phyloP scores from a whole-genome alignment of 331 rosid species.

The Malus hybrid region DNA sequence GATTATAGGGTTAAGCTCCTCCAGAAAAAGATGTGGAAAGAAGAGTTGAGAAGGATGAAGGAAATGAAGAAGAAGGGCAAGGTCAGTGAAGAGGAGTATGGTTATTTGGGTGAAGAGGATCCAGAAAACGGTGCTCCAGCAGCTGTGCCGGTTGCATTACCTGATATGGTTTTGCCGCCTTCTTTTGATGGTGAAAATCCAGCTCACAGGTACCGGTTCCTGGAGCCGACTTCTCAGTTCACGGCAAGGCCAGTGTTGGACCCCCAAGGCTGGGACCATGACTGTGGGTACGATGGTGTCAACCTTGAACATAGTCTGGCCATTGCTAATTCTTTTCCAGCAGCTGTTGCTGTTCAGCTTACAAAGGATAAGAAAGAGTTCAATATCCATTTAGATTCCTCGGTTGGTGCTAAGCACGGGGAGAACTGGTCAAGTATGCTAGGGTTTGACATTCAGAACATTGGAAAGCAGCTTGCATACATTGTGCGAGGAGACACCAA shows the following conservation, averaged over 20 bases:
- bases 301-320: slow-evolving; percentile 72
- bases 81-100: slow-evolving; percentile 32
- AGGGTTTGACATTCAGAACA: slow-evolving; percentile 91
- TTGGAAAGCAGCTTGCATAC: slow-evolving; percentile 88
- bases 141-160: slow-evolving; percentile 85
- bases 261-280: slow-evolving; percentile 97
- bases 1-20: slow-evolving; percentile 83
- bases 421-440: slow-evolving; percentile 86
- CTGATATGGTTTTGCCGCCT: slow-evolving; percentile 81
- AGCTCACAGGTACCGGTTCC: slow-evolving; percentile 78
- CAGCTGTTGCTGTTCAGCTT: slow-evolving; percentile 69
- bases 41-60: slow-evolving; percentile 82
- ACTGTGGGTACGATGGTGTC: slow-evolving; percentile 95
- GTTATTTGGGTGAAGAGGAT: slow-evolving; percentile 62
- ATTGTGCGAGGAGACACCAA: slow-evolving; percentile 81
- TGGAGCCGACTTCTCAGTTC: slow-evolving; percentile 87
- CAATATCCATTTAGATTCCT: slow-evolving; percentile 90
- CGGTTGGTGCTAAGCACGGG: slow-evolving; percentile 83
- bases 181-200: slow-evolving; percentile 84
- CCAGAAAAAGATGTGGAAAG: slow-evolving; percentile 89
- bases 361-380: slow-evolving; percentile 97
- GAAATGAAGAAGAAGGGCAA: slow-evolving; percentile 65
- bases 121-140: slow-evolving; percentile 70
- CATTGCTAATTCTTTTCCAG: slow-evolving; percentile 60
- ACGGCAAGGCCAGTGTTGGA: slow-evolving; percentile 91